phyloP scores from a whole-genome alignment of 345 rosid genomes.

The Citrus cavaleriei region DNA sequence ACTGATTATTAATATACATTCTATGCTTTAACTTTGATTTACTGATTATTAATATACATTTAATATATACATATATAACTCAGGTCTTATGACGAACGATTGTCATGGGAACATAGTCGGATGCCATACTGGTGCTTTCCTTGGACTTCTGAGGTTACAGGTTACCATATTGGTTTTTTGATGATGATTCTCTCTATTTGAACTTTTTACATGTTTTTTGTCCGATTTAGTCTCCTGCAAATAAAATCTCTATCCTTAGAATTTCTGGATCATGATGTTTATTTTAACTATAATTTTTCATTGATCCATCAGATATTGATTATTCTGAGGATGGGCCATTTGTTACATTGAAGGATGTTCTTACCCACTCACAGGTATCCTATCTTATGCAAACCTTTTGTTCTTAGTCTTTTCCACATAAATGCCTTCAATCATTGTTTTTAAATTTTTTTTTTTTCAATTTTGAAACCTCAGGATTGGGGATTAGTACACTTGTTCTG shows the following conservation, averaged over 20 bases:
- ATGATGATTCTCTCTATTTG: not conserved
- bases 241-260: not conserved
- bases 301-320: slow-evolving; percentile 50
- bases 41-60: not conserved
- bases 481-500: not conserved
- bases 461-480: not conserved
- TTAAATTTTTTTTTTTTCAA: not conserved
- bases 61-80: slow-evolving; percentile 7
- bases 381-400: not conserved
- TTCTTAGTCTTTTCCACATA: not conserved
- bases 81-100: slow-evolving; percentile 52
- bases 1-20: not conserved
- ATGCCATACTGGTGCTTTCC: slow-evolving; percentile 68
- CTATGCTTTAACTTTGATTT: not conserved
- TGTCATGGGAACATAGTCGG: slow-evolving; percentile 38
- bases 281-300: not conserved
- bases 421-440: not conserved
- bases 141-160: slow-evolving; percentile 59
- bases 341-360: slow-evolving; percentile 67
- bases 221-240: not conserved
- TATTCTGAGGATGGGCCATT: slow-evolving; percentile 35
- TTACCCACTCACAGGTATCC: slow-evolving; percentile 60
- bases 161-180: slow-evolving; percentile 30
- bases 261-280: slow-evolving; percentile 1
- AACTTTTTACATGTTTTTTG: not conserved